phyloP scores from a whole-genome alignment of 108 stramenopile genomes.

The Nannochloropsis salina region DNA sequence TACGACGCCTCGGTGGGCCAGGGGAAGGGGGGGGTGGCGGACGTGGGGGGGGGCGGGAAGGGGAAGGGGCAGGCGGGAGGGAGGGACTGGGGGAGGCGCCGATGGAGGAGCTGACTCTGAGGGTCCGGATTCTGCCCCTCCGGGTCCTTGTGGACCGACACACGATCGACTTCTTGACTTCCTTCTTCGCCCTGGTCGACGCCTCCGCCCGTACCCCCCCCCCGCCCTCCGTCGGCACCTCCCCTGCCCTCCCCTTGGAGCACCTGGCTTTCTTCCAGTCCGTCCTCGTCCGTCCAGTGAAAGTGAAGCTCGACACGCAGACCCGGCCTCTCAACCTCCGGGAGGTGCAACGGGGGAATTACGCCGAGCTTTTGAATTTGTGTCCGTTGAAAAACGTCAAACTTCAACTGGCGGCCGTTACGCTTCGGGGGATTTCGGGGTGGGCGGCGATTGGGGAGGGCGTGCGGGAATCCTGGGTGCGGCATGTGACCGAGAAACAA shows the following conservation, averaged over 20 bases:
- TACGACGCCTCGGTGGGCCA: neutral
- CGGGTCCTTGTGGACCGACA: slow-evolving; percentile 39
- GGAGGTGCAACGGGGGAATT: slow-evolving; percentile 29
- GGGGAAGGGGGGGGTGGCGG: neutral
- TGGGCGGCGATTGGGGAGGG: slow-evolving; percentile 23
- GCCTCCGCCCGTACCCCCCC: neutral
- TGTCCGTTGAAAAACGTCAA: slow-evolving; percentile 46
- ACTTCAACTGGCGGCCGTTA: slow-evolving; percentile 31
- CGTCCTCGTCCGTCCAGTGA: slow-evolving; percentile 1
- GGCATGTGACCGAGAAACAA: slow-evolving; percentile 20
- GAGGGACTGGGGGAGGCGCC: neutral
- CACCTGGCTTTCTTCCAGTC: slow-evolving; percentile 17
- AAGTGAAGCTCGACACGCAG: neutral
- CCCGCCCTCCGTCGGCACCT: neutral
- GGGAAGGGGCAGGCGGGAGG: neutral
- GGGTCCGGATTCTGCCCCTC: slow-evolving; percentile 38
- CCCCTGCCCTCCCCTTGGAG: neutral
- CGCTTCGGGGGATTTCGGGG: slow-evolving; percentile 29
- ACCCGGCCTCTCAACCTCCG: neutral
- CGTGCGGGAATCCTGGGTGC: slow-evolving; percentile 21
- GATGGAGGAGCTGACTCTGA: slow-evolving; percentile 38
- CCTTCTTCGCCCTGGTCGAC: slow-evolving; percentile 16
- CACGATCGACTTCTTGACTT: slow-evolving; percentile 41
- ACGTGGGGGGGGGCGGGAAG: neutral
- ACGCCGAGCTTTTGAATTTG: slow-evolving; percentile 48